A percentile compares a stretch with the other conserved stretches of the same genome.
phyloP scores from a whole-genome alignment of 345 rosid genomes.

The Capsella bursapastoris region DNA sequence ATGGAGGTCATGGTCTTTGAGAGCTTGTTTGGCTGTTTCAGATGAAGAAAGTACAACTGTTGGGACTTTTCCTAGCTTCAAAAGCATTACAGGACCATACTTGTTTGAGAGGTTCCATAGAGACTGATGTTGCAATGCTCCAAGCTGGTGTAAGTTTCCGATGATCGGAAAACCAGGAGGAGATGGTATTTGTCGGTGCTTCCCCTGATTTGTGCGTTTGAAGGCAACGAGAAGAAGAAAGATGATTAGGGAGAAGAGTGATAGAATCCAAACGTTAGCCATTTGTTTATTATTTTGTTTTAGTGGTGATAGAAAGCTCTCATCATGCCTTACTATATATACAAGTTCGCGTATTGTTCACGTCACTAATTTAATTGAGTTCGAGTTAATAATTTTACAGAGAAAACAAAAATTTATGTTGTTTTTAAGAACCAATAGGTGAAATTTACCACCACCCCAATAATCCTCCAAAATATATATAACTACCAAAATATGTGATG shows the following conservation, averaged over 20 bases:
- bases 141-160: conserved; percentile 46
- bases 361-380: neutral
- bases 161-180: conserved; percentile 36
- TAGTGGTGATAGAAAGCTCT: neutral
- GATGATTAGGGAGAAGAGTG: conserved; percentile 1
- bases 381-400: no score
- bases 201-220: conserved; percentile 4
- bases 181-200: neutral
- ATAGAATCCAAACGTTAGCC: conserved; percentile 12
- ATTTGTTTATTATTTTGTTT: neutral
- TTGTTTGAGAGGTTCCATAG: conserved; percentile 33
- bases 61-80: conserved; percentile 39
- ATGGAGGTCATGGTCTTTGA: conserved; percentile 10
- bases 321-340: neutral
- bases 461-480: no score
- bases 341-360: neutral
- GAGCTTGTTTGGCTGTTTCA: conserved; percentile 25
- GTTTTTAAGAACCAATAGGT: no score
- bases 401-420: no score
- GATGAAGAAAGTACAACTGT: conserved; percentile 32
- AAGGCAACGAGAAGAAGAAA: conserved; percentile 15
- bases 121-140: conserved; percentile 40
- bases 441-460: no score
- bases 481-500: no score
- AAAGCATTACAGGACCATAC: conserved; percentile 43